These are phyloP conservation scores for Macrophomina phaseolina DNA, from an alignment of 2,329 filamentous ascomycete species.

Conservation along the genomic window DNA sequence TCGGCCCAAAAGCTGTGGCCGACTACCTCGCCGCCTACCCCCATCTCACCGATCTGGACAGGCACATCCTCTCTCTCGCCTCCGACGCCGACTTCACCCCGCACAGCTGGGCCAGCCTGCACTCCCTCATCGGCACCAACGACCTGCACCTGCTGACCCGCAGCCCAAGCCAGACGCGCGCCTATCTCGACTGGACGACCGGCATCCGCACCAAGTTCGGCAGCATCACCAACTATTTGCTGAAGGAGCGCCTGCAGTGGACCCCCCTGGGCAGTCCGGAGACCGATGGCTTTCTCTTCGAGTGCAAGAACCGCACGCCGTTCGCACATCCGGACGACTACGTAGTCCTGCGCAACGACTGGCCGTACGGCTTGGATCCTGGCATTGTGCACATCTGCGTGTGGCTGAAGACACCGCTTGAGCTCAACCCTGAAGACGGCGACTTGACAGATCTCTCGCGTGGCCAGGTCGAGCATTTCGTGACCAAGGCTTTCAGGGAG, in stretches of 20 bases:
- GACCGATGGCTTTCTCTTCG: slow-evolving; percentile 38
- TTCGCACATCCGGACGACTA: slow-evolving; percentile 63
- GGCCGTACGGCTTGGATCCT: slow-evolving; percentile 64
- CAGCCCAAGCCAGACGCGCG: slow-evolving; percentile 62
- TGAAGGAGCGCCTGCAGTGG: slow-evolving; percentile 62
- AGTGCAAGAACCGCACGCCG: slow-evolving; percentile 54
- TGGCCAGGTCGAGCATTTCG: slow-evolving; percentile 34
- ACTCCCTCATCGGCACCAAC: slow-evolving; percentile 49
- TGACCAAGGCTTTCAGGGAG: slow-evolving; percentile 22
- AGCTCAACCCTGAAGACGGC: slow-evolving; percentile 38
- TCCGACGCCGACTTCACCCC: slow-evolving; percentile 36
- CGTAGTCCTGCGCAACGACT: slow-evolving; percentile 65
- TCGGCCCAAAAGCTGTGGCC: background rate
- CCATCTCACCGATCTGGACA: slow-evolving; percentile 40
- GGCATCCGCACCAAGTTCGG: slow-evolving; percentile 62
- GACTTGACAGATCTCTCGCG: slow-evolving; percentile 39
- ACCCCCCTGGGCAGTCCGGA: slow-evolving; percentile 30
- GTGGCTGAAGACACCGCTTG: slow-evolving; percentile 52
- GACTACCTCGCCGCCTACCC: slow-evolving; percentile 38
- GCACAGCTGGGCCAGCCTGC: slow-evolving; percentile 43
- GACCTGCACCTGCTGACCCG: slow-evolving; percentile 63
- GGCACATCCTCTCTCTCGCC: slow-evolving; percentile 35
- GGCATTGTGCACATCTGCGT: slow-evolving; percentile 61
- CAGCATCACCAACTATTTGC: slow-evolving; percentile 62
- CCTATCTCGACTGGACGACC: slow-evolving; percentile 65